Base-by-base conservation (phyloP, 805 yeast species). In the Ogataea methylovora region DNA sequence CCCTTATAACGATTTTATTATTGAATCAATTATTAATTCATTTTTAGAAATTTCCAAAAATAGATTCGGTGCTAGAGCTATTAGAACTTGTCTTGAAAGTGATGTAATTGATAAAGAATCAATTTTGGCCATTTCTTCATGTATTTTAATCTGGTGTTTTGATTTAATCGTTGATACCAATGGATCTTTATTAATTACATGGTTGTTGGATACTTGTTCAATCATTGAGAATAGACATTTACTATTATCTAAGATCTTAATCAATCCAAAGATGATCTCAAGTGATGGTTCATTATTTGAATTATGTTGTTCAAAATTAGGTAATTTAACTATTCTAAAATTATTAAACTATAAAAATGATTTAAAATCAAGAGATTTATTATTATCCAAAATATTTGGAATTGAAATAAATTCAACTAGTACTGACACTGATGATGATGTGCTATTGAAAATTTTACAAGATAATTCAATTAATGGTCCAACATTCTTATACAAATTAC, bases 1-100 rank as follows among this genome's bases (percentile, higher is more conserved):
- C 6, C 95, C 95, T 0, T 87, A 79, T 71, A 84, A 84, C 52
- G 86, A 84, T 51, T 90, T 90, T 51, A 83, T 92, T 27, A 82
- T 84, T 55, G 95, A 88, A 57, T 72, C 85, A 11, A 76, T 88
- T 43, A 60, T 86, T 40, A 73, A 84, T 29, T 75, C 81, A 43
- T 86, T 92, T 49, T 64, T 84, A 69, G 78, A 76, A 33, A 80
- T 92, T 44, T 79, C 92, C 29, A 84, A 76, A 46, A 94, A 90
- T 40, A 70, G 97, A 49, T 92, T 85, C 56, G 98, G 98, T 28
- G 90, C 97, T 0, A 71, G 98, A 44, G 95, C 97, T 15, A 79
- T 90, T 39, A 66, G 98, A 43, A 94, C 97, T 0, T 86, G 95
- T 45, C 64, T 92, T 34, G 98, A 92, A 60, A 78, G 88, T 32